Base-by-base conservation (phyloP, 306 rosid genomes). In the Myrica gale region DNA sequence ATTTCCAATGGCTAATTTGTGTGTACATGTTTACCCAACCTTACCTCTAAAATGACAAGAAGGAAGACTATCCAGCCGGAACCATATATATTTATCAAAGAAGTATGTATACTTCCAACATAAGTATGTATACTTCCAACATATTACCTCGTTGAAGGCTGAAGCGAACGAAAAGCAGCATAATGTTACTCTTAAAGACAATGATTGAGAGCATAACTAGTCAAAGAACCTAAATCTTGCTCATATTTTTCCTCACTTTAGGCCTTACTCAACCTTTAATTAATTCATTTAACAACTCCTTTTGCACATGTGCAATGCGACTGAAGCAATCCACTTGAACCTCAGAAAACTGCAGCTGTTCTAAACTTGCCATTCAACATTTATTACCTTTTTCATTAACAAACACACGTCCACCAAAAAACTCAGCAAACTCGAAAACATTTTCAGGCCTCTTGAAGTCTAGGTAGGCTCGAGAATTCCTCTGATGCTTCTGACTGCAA, bases 371-470 rank as follows among this genome's bases (percentile, higher is more conserved):
- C 37, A 32, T 32, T 54, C 13, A 6, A 62, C 13, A 17, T 21
- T 11, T n/a, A 42, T 61, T 71, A 95, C 99, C 99, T 86, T 89
- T 90, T 85, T 95, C 97, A 75, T 90, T 95, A 70, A 95, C 99
- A 77, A 95, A 95, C 75, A 92, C 85, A 43, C 90, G 99, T 17
- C 99, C 97, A 45, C 88, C 85, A 74, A 92, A 95, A 83, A 88
- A 90, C 58, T 88, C 87, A 0, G 97, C 96, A 75, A 95, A 95
- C 81, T 95, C 92, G 16, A 89, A 74, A 71, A 95, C 99, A 80
- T 89, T 97, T 69, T 82, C 88, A 4, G 97, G 82, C 72, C 71
- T 61, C 26, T 85, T 89, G 86, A 95, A 92, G 76, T 89, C 86
- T 68, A 95, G 77, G 79, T 95, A 95, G 1, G 99, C 99, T 70